Evolutionary conservation across 1,284 basidiomycete species (phyloP), one percentile per base, ranked within the genome.

Genomic region (Cryptococcus deneoformans): DNA sequence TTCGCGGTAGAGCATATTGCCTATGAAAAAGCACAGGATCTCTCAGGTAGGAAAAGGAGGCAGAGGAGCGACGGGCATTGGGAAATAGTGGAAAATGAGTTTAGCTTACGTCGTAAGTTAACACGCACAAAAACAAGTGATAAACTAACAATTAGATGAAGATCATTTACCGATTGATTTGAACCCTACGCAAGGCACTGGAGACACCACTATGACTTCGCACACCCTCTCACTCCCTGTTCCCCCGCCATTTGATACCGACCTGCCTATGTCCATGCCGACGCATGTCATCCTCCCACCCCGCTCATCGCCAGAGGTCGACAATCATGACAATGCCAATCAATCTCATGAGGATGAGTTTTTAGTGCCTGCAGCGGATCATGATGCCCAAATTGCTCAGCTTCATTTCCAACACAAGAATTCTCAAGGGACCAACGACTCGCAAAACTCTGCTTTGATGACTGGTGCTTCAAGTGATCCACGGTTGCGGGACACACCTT

Each of bases 1-100:
- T 61, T 61, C 36, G 43, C 40, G 12, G 46, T 61, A 2, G 60
- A 58, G 16, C 60, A 61, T 48, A 51, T 58, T 29, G 50, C 60
- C 8, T 42, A 56, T 48, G 50, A 52, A 16, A 46, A 50, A 43
- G 47, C 58, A 9, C 44, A 56, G 14, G 54, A 59, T 24, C 35
- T 56, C 6, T 47, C 49, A 12, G 61, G 54, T 7, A 44, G 53
- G 11, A 43, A n/a, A 4, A 34, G 43, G 37, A 42, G 53, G 36
- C 48, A 44, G 16, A 50, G 54, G 40, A 43, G 20, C 6, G 37
- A 52, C 44, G 60, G 57, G 34, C 43, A 45, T 36, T 56, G 57
- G 57, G 53, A 58, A 40, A 6, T 61, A 38, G 39, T 58, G 3
- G 57, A 52, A 14, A 24, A 52, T 24, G 48, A 45, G 29, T 37